phyloP scores from a whole-genome alignment of 768 basidiomycete species.

The Aureoboletus auriporus region DNA sequence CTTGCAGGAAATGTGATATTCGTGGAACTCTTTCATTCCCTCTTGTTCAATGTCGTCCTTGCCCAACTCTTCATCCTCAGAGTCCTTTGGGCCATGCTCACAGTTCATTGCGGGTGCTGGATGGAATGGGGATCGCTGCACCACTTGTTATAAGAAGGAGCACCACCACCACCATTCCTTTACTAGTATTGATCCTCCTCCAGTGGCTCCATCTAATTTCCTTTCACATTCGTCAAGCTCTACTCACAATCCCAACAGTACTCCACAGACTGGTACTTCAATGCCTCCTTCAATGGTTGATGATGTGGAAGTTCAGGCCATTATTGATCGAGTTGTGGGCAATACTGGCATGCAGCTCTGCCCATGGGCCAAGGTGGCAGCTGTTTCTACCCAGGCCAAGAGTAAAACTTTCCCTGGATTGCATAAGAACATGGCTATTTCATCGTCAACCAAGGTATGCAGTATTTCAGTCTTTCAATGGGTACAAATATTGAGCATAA shows the following conservation, averaged over 20 bases:
- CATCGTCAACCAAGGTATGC: no score
- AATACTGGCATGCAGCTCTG: no score
- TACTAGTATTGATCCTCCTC: not conserved
- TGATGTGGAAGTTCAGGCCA: no score
- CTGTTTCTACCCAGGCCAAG: no score
- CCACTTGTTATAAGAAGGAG: slow-evolving; percentile 1
- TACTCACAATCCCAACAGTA: not conserved
- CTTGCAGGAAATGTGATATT: not conserved
- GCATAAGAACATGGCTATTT: no score
- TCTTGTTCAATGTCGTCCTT: not conserved
- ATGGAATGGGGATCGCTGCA: not conserved
- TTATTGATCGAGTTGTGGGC: no score
- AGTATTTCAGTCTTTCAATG: no score
- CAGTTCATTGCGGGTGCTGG: slow-evolving; percentile 1
- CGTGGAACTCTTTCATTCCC: not conserved
- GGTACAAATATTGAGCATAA: not conserved
- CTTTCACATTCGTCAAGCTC: not conserved
- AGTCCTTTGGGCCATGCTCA: not conserved
- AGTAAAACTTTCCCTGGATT: no score
- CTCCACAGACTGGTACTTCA: not conserved
- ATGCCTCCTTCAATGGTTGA: not conserved
- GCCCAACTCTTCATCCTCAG: not conserved
- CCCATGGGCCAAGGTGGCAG: no score
- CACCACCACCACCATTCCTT: not conserved
- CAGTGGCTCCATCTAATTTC: no score